Evolutionary conservation across 2,329 filamentous ascomycete species (phyloP).

Genomic region (Fusarium algeriense): DNA sequence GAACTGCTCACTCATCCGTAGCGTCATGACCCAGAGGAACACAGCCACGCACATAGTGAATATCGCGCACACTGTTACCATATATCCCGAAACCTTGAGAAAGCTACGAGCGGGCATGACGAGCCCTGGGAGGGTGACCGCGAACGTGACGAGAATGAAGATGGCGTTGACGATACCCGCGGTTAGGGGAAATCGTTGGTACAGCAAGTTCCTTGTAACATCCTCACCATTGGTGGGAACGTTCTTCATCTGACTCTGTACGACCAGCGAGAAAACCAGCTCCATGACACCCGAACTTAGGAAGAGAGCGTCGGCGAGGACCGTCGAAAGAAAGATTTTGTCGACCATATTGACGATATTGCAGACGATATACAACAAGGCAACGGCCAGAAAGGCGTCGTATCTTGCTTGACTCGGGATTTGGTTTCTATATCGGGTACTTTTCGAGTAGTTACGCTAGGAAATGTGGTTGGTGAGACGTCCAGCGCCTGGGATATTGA

Average conservation of each 20-base stretch:
- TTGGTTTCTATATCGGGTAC: not conserved
- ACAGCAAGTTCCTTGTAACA: constrained; percentile 65
- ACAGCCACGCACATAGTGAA: constrained; percentile 76
- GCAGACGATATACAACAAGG: not conserved
- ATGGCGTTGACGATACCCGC: constrained; percentile 79
- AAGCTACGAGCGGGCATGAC: constrained; percentile 74
- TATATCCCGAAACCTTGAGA: constrained; percentile 77
- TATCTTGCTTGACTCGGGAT: not conserved
- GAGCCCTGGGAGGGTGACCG: constrained; percentile 77
- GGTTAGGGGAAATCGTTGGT: constrained; percentile 67
- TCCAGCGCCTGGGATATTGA: constrained; percentile 42
- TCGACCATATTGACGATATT: constrained; percentile 61
- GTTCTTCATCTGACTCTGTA: constrained; percentile 60
- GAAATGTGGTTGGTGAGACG: constrained; percentile 37
- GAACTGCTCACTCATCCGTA: constrained; percentile 75
- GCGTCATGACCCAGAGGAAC: constrained; percentile 78
- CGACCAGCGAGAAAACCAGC: constrained; percentile 67
- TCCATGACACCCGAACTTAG: constrained; percentile 66
- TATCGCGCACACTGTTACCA: constrained; percentile 70
- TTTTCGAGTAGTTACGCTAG: constrained; percentile 5
- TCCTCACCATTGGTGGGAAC: constrained; percentile 59
- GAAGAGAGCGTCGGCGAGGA: constrained; percentile 64
- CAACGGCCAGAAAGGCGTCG: constrained; percentile 3
- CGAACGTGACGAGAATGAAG: constrained; percentile 77
- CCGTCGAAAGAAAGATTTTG: constrained; percentile 65